Conservation (phyloP, 1,284 basidiomycete species). For the Kwoniella shivajii region DNA sequence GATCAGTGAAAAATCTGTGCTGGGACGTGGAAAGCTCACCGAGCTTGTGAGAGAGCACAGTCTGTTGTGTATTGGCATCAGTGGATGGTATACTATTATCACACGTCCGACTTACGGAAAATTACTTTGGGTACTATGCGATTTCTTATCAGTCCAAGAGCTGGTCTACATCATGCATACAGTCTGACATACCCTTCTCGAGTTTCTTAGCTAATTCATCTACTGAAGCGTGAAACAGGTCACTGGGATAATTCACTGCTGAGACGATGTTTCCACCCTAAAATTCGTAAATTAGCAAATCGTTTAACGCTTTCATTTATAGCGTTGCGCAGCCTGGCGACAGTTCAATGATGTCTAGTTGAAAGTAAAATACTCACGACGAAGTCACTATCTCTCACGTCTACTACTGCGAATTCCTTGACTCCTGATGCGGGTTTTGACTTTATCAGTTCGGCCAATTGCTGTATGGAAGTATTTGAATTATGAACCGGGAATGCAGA, state of each 20-base stretch:
- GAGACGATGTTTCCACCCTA: slow-evolving; percentile 55
- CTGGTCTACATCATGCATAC: background rate
- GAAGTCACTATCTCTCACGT: slow-evolving; percentile 53
- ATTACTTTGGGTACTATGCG: slow-evolving; percentile 47
- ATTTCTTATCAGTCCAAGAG: background rate
- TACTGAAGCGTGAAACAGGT: slow-evolving; percentile 41
- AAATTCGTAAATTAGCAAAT: too few species aligned
- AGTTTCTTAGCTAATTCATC: slow-evolving; percentile 43
- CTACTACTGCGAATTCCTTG: slow-evolving; percentile 47
- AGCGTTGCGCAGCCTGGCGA: too few species aligned
- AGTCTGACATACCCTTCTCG: slow-evolving; percentile 32
- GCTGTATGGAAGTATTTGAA: too few species aligned
- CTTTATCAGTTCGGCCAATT: slow-evolving; percentile 51
- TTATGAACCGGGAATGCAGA: background rate
- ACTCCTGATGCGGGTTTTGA: slow-evolving; percentile 29
- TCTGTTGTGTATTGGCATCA: slow-evolving; percentile 28
- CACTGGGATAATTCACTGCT: slow-evolving; percentile 49
- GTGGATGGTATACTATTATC: background rate
- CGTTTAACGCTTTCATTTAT: too few species aligned
- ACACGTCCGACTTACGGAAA: slow-evolving; percentile 41
- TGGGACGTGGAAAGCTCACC: slow-evolving; percentile 28
- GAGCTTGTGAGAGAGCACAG: slow-evolving; percentile 51
- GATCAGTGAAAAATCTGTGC: background rate
- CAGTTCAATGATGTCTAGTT: background rate
- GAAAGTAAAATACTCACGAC: slow-evolving; percentile 44